Percentiles rank a stretch among this genome's conserved stretches.
Evolutionary conservation across 441 rosid species (phyloP).

Genomic region (Aquilaria agallochum): DNA sequence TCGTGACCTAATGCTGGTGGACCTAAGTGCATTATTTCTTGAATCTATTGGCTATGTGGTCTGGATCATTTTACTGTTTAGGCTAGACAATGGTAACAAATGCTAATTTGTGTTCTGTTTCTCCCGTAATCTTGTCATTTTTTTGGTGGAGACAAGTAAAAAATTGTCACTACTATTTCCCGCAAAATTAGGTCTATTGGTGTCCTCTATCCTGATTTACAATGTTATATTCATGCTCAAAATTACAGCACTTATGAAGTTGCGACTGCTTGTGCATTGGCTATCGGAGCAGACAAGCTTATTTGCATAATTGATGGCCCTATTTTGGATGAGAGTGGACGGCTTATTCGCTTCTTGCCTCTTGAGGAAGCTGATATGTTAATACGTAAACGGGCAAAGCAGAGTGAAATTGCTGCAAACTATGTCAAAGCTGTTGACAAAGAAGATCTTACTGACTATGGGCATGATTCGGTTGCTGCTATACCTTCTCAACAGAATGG

Average conservation of each 20-base stretch:
- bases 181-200: too few relatives aligned
- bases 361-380: slow-evolving; percentile 88
- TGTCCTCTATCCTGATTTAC: too few relatives aligned
- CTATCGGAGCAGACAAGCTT: slow-evolving; percentile 95
- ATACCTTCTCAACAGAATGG: slow-evolving; percentile 36
- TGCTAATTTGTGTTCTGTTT: too few relatives aligned
- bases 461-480: slow-evolving; percentile 36
- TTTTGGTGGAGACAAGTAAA: too few relatives aligned
- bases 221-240: not conserved
- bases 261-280: slow-evolving; percentile 96
- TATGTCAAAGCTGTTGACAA: slow-evolving; percentile 82
- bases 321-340: slow-evolving; percentile 74
- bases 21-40: too few relatives aligned
- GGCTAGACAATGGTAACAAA: too few relatives aligned
- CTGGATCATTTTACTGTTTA: too few relatives aligned
- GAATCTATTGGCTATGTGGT: too few relatives aligned
- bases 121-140: too few relatives aligned
- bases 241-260: slow-evolving; percentile 90
- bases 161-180: too few relatives aligned
- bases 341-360: slow-evolving; percentile 77
- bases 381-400: slow-evolving; percentile 76
- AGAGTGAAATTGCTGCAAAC: slow-evolving; percentile 89
- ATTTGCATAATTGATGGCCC: slow-evolving; percentile 90
- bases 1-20: too few relatives aligned
- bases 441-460: slow-evolving; percentile 42